Percentiles rank a stretch among this genome's conserved stretches.
Evolutionary conservation across 768 basidiomycete species (phyloP).

Genomic region (Ramaria rubella): DNA sequence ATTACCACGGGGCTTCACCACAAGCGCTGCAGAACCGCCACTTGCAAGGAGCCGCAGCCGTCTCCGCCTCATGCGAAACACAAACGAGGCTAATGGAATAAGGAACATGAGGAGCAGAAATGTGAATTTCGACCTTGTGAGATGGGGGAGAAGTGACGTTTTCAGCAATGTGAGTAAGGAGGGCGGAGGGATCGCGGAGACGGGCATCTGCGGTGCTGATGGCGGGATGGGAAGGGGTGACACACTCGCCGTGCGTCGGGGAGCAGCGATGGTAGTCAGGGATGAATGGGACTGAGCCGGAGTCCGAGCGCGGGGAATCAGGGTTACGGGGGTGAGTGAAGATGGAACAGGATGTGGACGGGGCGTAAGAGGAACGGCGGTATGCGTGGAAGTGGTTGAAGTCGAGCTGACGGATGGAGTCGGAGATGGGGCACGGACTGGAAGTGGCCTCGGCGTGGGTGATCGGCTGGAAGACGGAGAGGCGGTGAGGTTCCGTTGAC

Average conservation of each 20-base stretch:
- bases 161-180: constrained; percentile 38
- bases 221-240: constrained; percentile 13
- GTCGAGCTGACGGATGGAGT: constrained; percentile 54
- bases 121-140: constrained; percentile 40
- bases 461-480: constrained; percentile 42
- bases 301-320: constrained; percentile 21
- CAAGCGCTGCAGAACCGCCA: constrained; percentile 3
- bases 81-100: constrained; percentile 38
- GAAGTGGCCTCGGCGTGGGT: constrained; percentile 10
- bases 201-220: constrained; percentile 15
- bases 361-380: constrained; percentile 51
- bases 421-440: constrained; percentile 5
- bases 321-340: constrained; percentile 18
- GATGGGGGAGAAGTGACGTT: constrained; percentile 42
- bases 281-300: constrained; percentile 18
- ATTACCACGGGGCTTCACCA: constrained; percentile 16
- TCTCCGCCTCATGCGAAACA: constrained; percentile 45
- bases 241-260: constrained; percentile 23
- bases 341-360: constrained; percentile 26
- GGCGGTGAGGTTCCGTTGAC: constrained; percentile 14
- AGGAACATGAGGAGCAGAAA: constrained; percentile 39
- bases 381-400: constrained; percentile 68
- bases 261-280: constrained; percentile 21
- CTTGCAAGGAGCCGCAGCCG: constrained; percentile 23
- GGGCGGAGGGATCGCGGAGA: constrained; percentile 8